Evolutionary conservation across 2,329 filamentous ascomycete species (phyloP).

Genomic region (Ophiostoma australiae): DNA sequence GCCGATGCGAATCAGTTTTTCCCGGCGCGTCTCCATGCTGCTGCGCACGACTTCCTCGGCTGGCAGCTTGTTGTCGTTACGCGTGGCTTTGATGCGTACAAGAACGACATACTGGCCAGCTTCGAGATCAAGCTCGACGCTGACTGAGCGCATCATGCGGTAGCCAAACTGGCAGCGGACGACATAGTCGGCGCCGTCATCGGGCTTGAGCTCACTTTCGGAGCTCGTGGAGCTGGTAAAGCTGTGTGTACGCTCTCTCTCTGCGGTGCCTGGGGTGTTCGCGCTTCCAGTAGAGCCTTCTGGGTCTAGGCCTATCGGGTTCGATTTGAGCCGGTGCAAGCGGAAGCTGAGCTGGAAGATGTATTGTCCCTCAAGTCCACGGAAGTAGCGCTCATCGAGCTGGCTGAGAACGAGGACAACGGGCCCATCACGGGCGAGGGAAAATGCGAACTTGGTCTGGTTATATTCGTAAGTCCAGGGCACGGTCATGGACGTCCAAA

Average conservation of each 20-base stretch:
- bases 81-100: constrained; percentile 50
- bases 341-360: constrained; percentile 40
- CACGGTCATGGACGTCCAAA: constrained; percentile 59
- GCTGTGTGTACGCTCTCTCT: not conserved
- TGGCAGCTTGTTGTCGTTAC: constrained; percentile 41
- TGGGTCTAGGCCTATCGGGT: constrained; percentile 37
- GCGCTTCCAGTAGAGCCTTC: not conserved
- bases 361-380: constrained; percentile 57
- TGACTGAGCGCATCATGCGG: constrained; percentile 54
- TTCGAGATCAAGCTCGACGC: constrained; percentile 54
- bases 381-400: constrained; percentile 58
- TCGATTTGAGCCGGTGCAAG: constrained; percentile 33
- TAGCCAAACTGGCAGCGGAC: constrained; percentile 54
- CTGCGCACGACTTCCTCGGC: constrained; percentile 54
- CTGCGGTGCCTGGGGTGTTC: not conserved
- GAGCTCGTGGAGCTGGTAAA: not conserved
- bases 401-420: constrained; percentile 58
- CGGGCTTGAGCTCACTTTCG: not conserved
- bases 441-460: constrained; percentile 56
- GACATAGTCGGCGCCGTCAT: constrained; percentile 45
- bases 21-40: constrained; percentile 48
- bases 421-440: constrained; percentile 51
- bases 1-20: constrained; percentile 55
- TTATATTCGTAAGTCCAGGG: constrained; percentile 59
- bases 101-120: constrained; percentile 55